Percentiles rank a stretch among this genome's conserved stretches.
phyloP scores from a whole-genome alignment of 2,329 filamentous ascomycete species.

The Diaporthe destruens region DNA sequence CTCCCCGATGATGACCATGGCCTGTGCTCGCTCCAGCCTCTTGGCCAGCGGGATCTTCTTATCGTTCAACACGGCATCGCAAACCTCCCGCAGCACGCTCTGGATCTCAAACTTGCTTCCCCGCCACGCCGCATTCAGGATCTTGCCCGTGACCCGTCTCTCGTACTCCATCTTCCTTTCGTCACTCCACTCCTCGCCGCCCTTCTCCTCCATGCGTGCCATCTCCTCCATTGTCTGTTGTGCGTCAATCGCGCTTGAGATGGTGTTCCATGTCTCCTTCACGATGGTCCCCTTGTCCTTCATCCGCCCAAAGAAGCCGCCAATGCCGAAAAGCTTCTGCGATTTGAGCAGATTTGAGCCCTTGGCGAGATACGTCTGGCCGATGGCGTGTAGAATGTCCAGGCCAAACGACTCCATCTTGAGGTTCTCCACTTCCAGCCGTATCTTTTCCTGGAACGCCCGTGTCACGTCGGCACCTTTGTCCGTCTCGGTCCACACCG shows the following conservation, averaged over 20 bases:
- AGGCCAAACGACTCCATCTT: slow-evolving; percentile 99
- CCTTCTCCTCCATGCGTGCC: slow-evolving; percentile 93
- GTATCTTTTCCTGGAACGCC: slow-evolving; percentile 94
- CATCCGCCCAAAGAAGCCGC: slow-evolving; percentile 91
- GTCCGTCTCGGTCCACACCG: slow-evolving; percentile 97
- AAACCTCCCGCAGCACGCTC: slow-evolving; percentile 93
- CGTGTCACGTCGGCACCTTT: slow-evolving; percentile 85
- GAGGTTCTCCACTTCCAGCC: slow-evolving; percentile 94
- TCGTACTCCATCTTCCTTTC: slow-evolving; percentile 97
- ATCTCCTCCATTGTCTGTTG: slow-evolving; percentile 99
- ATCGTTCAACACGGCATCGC: slow-evolving; percentile 85
- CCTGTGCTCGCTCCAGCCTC: slow-evolving; percentile 90
- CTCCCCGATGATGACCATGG: slow-evolving; percentile 87
- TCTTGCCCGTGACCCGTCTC: slow-evolving; percentile 96
- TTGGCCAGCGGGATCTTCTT: slow-evolving; percentile 85
- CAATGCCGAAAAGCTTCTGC: slow-evolving; percentile 96
- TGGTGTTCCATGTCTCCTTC: slow-evolving; percentile 99
- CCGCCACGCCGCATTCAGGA: slow-evolving; percentile 94
- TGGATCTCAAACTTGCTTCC: slow-evolving; percentile 99
- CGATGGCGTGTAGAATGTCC: slow-evolving; percentile 95
- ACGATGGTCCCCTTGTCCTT: slow-evolving; percentile 97
- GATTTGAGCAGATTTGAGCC: slow-evolving; percentile 89
- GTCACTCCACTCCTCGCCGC: slow-evolving; percentile 97
- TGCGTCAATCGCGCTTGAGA: slow-evolving; percentile 94
- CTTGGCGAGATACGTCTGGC: slow-evolving; percentile 90